These are phyloP conservation scores for Cymbopogon citratus DNA, from an alignment of 176 grass and related monocot genomes.

Conservation along the genomic window DNA sequence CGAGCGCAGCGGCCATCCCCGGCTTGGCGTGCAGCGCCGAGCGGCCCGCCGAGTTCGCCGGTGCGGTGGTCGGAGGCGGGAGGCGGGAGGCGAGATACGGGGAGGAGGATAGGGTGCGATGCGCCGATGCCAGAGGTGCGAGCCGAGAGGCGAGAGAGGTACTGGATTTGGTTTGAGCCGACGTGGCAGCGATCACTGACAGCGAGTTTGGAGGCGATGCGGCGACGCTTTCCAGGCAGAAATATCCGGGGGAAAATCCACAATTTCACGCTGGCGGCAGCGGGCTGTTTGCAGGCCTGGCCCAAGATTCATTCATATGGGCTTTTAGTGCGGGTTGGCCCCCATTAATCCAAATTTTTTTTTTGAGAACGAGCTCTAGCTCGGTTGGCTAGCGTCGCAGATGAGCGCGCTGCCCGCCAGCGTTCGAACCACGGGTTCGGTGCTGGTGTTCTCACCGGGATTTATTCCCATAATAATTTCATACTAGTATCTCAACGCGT, in stretches of 20 bases:
- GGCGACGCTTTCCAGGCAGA: background rate
- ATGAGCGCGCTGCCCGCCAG: too few species aligned
- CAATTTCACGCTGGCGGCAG: background rate
- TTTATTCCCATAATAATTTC: too few species aligned
- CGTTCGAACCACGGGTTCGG: too few species aligned
- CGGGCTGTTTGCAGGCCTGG: background rate
- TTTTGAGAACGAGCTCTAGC: too few species aligned
- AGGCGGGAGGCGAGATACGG: background rate
- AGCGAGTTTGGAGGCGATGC: background rate
- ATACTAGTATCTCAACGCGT: too few species aligned
- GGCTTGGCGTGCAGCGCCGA: background rate
- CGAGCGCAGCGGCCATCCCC: slow-evolving; percentile 38
- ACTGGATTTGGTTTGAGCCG: slow-evolving; percentile 28
- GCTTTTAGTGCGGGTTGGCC: background rate
- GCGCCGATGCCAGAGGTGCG: background rate
- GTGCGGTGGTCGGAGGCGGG: slow-evolving; percentile 16
- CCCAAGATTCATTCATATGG: background rate
- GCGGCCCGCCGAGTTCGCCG: background rate
- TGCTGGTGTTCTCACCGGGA: too few species aligned
- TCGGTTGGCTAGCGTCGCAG: too few species aligned
- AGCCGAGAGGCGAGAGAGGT: background rate
- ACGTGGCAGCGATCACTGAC: background rate
- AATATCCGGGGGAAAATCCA: background rate
- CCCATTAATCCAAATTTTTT: too few species aligned
- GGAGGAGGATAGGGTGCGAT: slow-evolving; percentile 27